Evolutionary conservation across 805 yeast species (phyloP).

Genomic region (Lachancea cidri): DNA sequence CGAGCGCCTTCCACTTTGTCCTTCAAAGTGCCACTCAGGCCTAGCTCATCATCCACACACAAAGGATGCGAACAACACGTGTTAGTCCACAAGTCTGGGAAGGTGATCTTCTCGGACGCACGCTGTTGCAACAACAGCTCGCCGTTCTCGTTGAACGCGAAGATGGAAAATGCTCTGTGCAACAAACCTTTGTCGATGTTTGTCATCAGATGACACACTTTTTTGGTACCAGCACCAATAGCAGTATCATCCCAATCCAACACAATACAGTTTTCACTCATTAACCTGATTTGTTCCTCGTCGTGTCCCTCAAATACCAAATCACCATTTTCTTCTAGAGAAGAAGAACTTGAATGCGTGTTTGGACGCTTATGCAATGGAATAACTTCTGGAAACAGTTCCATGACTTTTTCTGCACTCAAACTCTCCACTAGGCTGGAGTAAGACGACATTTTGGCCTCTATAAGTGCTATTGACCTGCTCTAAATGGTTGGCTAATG

Average conservation of each 20-base stretch:
- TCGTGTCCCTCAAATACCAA: slow-evolving; percentile 80
- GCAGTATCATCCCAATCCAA: slow-evolving; percentile 83
- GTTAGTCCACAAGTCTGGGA: slow-evolving; percentile 96
- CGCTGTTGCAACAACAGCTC: slow-evolving; percentile 87
- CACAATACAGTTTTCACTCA: slow-evolving; percentile 96
- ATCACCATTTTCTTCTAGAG: slow-evolving; percentile 29
- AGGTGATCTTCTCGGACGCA: slow-evolving; percentile 94
- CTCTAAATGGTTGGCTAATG: no score
- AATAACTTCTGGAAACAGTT: slow-evolving; percentile 60
- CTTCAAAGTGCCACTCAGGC: slow-evolving; percentile 43
- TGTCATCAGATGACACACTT: slow-evolving; percentile 80
- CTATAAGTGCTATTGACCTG: no score
- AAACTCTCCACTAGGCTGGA: slow-evolving; percentile 51
- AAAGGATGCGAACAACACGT: slow-evolving; percentile 98
- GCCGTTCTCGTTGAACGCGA: slow-evolving; percentile 72
- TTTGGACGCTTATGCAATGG: slow-evolving; percentile 60
- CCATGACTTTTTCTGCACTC: slow-evolving; percentile 44
- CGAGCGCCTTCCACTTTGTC: slow-evolving; percentile 73
- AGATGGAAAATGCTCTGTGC: slow-evolving; percentile 96
- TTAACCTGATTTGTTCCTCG: slow-evolving; percentile 85
- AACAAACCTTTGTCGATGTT: slow-evolving; percentile 82
- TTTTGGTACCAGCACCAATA: slow-evolving; percentile 91
- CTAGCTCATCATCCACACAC: slow-evolving; percentile 77
- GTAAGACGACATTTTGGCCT: slow-evolving; percentile 32
- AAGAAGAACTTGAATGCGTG: slow-evolving; percentile 38